Conservation (phyloP, 495 filamentous ascomycete genomes). For the Viridothelium virens region DNA sequence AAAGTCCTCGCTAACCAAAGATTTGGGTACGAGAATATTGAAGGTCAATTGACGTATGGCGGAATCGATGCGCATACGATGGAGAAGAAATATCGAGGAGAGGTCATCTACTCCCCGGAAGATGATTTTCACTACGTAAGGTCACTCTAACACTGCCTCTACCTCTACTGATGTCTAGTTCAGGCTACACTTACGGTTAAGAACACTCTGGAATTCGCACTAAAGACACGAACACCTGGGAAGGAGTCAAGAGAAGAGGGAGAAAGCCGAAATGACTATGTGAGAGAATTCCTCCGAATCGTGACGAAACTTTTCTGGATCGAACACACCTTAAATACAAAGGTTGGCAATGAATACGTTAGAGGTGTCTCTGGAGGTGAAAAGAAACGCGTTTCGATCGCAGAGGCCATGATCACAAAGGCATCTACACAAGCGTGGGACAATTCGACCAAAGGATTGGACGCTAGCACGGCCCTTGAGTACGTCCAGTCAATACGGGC, state of each 20-base stretch:
- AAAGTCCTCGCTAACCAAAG: constrained; percentile 61
- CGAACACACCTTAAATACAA: constrained; percentile 37
- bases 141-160: too few relatives aligned
- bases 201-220: constrained; percentile 19
- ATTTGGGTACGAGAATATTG: constrained; percentile 38
- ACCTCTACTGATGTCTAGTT: too few relatives aligned
- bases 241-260: constrained; percentile 29
- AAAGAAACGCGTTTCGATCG: constrained; percentile 39
- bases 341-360: constrained; percentile 39
- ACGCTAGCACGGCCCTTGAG: constrained; percentile 40
- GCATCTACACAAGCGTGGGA: constrained; percentile 40
- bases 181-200: constrained; percentile 9
- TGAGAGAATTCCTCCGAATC: constrained; percentile 30
- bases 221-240: constrained; percentile 30
- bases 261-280: constrained; percentile 14
- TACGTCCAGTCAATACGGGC: constrained; percentile 39
- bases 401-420: constrained; percentile 33
- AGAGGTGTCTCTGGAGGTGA: constrained; percentile 38
- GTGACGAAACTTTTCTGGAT: constrained; percentile 36
- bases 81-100: constrained; percentile 57
- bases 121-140: constrained; percentile 61
- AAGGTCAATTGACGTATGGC: constrained; percentile 33
- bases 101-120: constrained; percentile 50
- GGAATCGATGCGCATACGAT: constrained; percentile 50
- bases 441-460: constrained; percentile 39